Evolutionary conservation across 306 rosid species (phyloP), one percentile per base, ranked within the genome.

Genomic region (Cucumis cinereus): DNA sequence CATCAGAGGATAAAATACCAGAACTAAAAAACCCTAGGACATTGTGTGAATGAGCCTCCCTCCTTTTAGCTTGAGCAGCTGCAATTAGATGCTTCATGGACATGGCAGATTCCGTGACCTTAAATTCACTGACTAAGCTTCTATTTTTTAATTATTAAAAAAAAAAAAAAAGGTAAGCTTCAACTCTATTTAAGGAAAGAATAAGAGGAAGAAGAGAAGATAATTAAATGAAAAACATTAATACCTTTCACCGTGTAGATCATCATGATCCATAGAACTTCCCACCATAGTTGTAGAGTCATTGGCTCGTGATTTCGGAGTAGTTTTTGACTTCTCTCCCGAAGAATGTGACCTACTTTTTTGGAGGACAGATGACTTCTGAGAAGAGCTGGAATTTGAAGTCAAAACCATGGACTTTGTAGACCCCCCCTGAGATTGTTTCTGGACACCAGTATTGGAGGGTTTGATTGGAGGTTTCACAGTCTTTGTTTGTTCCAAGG

Each of bases 51-150:
- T 90, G 89, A 67, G 98, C 80, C 79, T 84, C 90, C 83, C 67
- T 95, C 84, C 97, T 86, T 81, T 92, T 95, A 4, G 96, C 98
- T 83, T 89, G 98, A 58, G 99, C 99, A 80, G 81, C 99, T 9
- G 99, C 99, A 79, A 95, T 95, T 76, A 95, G 99, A 85, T 90
- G 85, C 80, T 77, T 90, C 96, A 95, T 92, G 66, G 96, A 85
- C 53, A 74, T 80, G 62, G 85, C 86, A 81, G 90, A 74, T 62
- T 91, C 98, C 3, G 94, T 81, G 73, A 87, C 86, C 83, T 85
- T 83, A 77, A 93, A 85, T 81, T 82, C 94, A 4, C 61, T 30
- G 1, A 4, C 76, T 52, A 52, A 14, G 61, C 17, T 50, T 72
- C 76, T 72, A 19, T 71, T 71, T 47, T 13, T 68, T 40, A 0